Conservation (phyloP, 208 protist genomes). For the Crithidia mellificae region DNA sequence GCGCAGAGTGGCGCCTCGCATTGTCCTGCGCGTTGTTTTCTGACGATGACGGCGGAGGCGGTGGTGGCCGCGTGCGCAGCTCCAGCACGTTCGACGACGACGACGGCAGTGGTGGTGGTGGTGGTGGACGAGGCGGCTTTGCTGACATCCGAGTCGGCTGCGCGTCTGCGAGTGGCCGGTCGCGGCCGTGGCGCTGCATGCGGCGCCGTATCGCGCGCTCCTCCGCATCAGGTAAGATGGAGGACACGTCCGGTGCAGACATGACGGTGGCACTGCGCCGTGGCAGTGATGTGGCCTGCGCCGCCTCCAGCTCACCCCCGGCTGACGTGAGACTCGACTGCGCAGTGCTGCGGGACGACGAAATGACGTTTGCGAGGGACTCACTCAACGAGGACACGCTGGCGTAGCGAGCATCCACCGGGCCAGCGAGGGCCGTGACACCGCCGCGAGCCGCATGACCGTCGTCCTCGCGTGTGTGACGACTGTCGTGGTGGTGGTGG, state of each 20-base stretch:
- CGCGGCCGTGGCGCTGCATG: constrained; percentile 9
- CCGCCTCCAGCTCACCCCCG: neutral
- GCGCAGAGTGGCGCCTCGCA: neutral
- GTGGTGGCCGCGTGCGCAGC: neutral
- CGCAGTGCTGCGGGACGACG: constrained; percentile 52
- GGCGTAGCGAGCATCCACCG: constrained; percentile 33
- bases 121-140: too few relatives aligned
- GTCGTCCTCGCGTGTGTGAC: too few relatives aligned
- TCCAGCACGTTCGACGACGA: constrained; percentile 10
- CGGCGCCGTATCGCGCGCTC: constrained; percentile 23
- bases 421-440: constrained; percentile 5
- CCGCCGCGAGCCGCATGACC: too few relatives aligned
- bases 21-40: neutral
- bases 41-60: neutral
- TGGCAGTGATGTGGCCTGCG: constrained; percentile 1
- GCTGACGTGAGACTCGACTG: constrained; percentile 37
- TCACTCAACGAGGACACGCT: constrained; percentile 38
- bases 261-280: constrained; percentile 38
- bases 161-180: too few relatives aligned
- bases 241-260: constrained; percentile 55
- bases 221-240: constrained; percentile 53
- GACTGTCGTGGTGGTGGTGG: neutral
- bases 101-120: neutral
- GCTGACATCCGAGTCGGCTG: too few relatives aligned
- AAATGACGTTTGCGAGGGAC: constrained; percentile 49